phyloP scores from a whole-genome alignment of 148 eudicot species.

The Rhododendron griersonianum region DNA sequence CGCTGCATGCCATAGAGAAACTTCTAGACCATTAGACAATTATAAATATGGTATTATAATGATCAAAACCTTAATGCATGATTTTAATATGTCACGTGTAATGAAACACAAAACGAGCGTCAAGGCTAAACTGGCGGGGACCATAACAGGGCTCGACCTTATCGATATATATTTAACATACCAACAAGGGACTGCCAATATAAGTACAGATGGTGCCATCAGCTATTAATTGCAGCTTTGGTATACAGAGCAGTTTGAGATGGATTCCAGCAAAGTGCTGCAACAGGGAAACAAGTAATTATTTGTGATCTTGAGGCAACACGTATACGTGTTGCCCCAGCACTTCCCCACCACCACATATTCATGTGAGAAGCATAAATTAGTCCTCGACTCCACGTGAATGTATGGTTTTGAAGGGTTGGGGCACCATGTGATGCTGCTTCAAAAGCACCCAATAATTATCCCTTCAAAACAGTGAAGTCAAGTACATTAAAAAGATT shows the following conservation, averaged over 20 bases:
- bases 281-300: background rate
- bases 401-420: background rate
- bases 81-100: background rate
- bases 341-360: background rate
- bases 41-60: background rate
- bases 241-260: background rate
- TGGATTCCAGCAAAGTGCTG: background rate
- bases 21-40: background rate
- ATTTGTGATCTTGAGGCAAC: background rate
- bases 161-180: background rate
- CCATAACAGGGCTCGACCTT: background rate
- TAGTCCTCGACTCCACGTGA: background rate
- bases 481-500: background rate
- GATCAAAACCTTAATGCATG: background rate
- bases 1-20: background rate
- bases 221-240: background rate
- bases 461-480: background rate
- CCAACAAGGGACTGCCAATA: background rate
- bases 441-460: background rate
- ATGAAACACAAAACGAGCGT: background rate
- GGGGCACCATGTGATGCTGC: background rate
- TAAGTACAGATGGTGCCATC: background rate
- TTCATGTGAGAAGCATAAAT: background rate
- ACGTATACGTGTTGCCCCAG: too few relatives aligned
- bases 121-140: background rate